Conservation (phyloP, 257 asterid species). For the Haberlea rhodopensis region DNA sequence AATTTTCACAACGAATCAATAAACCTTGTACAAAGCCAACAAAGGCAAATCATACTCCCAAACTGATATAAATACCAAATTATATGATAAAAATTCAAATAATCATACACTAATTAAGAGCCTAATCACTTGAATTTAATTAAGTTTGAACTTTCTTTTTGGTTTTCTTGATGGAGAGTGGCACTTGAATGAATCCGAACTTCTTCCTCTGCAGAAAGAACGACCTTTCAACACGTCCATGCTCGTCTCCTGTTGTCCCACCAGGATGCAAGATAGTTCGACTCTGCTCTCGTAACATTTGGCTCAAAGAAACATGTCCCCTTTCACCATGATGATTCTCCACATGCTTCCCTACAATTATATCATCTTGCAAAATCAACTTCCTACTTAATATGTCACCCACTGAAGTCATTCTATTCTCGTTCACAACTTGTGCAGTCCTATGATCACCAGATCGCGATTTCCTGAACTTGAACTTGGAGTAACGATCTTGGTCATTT, state of each 20-base stretch:
- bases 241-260: slow-evolving; percentile 36
- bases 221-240: slow-evolving; percentile 38
- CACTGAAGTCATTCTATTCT: slow-evolving; percentile 37
- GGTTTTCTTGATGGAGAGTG: slow-evolving; percentile 43
- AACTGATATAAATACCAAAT: neutral
- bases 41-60: neutral
- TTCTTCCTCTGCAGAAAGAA: slow-evolving; percentile 68
- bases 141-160: neutral
- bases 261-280: slow-evolving; percentile 52
- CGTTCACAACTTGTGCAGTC: slow-evolving; percentile 31
- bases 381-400: slow-evolving; percentile 60
- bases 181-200: slow-evolving; percentile 87
- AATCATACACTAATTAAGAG: neutral
- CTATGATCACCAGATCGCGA: slow-evolving; percentile 34
- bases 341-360: slow-evolving; percentile 39
- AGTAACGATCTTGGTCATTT: slow-evolving; percentile 23
- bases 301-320: slow-evolving; percentile 66
- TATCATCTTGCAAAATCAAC: slow-evolving; percentile 48
- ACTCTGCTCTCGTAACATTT: slow-evolving; percentile 79
- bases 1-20: neutral
- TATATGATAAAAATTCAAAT: neutral
- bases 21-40: neutral
- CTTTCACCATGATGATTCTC: slow-evolving; percentile 44
- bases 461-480: slow-evolving; percentile 52
- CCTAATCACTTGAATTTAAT: neutral